These are phyloP conservation scores for Epipyxis sp. DNA, from an alignment of 108 stramenopile species.

Conservation along the genomic window DNA sequence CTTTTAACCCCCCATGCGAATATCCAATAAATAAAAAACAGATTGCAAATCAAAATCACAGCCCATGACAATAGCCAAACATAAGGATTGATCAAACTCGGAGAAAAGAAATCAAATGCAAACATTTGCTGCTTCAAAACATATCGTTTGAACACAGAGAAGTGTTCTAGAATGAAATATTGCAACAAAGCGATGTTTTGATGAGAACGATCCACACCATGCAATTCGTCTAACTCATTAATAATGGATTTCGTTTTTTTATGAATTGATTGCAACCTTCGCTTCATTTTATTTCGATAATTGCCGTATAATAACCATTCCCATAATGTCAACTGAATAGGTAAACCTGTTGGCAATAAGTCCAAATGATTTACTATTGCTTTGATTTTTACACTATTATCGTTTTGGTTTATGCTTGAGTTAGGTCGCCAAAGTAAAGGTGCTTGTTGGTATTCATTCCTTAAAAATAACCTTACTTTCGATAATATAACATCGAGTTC, in stretches of 20 bases:
- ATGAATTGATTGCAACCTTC: neutral
- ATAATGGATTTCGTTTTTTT: neutral
- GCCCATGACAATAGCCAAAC: neutral
- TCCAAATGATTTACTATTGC: neutral
- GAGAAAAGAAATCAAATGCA: neutral
- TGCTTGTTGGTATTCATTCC: too few relatives aligned
- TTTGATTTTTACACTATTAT: too few relatives aligned
- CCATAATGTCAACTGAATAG: neutral
- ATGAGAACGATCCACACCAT: neutral
- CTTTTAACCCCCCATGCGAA: neutral
- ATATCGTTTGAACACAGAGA: neutral
- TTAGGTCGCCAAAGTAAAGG: too few relatives aligned
- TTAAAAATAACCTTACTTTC: too few relatives aligned
- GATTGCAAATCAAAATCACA: neutral
- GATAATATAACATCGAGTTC: too few relatives aligned
- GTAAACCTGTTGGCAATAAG: neutral
- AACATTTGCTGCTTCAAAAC: neutral
- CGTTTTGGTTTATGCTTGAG: too few relatives aligned
- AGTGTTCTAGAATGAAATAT: neutral
- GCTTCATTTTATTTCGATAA: neutral
- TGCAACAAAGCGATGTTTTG: neutral
- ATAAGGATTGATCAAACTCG: neutral
- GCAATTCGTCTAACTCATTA: neutral
- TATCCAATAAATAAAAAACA: slow-evolving; percentile 14
- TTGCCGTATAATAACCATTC: neutral